Evolutionary conservation across 2,329 filamentous ascomycete species (phyloP), one percentile per base, ranked within the genome.

Genomic region (Fusarium goolgardi): DNA sequence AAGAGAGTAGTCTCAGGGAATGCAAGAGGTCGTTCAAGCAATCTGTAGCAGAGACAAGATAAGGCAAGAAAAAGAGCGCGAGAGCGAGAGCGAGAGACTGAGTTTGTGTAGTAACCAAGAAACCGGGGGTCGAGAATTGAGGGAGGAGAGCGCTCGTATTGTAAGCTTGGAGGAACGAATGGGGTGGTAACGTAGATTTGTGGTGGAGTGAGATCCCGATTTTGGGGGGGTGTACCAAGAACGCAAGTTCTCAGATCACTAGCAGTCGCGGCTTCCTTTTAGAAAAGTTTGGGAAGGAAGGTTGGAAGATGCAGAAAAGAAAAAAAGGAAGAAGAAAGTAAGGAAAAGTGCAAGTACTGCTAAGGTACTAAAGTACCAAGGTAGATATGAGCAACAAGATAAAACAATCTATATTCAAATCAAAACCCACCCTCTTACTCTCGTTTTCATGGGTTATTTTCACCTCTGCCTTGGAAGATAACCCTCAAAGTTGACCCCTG

Each of bases 401-500:
- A 53, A 59, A 58, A 29, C 39, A 32, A 43, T 39, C n/a, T 23
- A 39, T n/a, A 40, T 51, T 29, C 47, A 40, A 51, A 51, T 51
- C 47, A 51, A 51, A 51, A 51, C 16, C 35, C 34, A 25, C 32
- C 47, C 23, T 51, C 31, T 39, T 51, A 55, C 49, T 51, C 41
- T 61, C 53, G 35, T 46, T 47, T 60, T 50, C 54, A 59, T 35
- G 62, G 61, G 39, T 65, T 21, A 39, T 56, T 37, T 49, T 44
- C 32, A 35, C 13, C 61, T 56, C 63, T 70, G 55, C 67, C 63
- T 68, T 73, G 60, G 66, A 73, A 72, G 69, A 69, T 69, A 69
- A 55, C 65, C 61, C 65, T 69, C 62, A 63, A 59, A 34, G 51
- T 56, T 60, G 52, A 64, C 59, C 69, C 69, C 69, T 62, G 47